A percentile compares a stretch with the other conserved stretches of the same genome.
phyloP scores from a whole-genome alignment of 2,329 filamentous ascomycete species.

The Lasiodiplodia gonubiensis region DNA sequence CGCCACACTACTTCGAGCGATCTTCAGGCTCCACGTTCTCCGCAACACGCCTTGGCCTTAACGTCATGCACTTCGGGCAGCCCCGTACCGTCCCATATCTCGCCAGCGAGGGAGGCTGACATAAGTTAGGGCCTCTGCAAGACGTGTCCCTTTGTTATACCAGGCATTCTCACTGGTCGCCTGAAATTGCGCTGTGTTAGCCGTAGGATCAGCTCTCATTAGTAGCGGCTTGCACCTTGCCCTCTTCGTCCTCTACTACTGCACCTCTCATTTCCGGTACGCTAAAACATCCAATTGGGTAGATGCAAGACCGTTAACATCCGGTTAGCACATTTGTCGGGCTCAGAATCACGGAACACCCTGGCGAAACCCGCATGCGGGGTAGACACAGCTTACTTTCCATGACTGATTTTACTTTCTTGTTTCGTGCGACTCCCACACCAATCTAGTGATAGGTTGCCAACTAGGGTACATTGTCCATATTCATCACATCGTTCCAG shows the following conservation, averaged over 20 bases:
- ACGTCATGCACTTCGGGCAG: not conserved
- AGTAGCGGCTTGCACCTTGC: not conserved
- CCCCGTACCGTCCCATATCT: not conserved
- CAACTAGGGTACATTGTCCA: conserved; percentile 4
- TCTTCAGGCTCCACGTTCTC: conserved; percentile 14
- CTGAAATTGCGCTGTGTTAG: not conserved
- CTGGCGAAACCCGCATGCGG: not conserved
- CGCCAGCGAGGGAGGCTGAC: not conserved
- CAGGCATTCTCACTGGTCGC: too few species aligned
- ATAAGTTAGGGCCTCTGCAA: too few species aligned
- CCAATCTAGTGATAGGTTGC: not conserved
- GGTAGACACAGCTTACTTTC: not conserved
- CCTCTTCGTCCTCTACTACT: not conserved
- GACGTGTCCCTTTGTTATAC: not conserved
- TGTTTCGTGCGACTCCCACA: not conserved
- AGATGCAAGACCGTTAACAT: not conserved
- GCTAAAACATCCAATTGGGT: not conserved
- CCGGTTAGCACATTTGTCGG: not conserved
- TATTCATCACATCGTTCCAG: not conserved
- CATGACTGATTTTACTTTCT: conserved; percentile 12
- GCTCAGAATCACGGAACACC: not conserved
- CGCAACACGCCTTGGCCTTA: conserved; percentile 7
- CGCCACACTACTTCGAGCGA: not conserved
- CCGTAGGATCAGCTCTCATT: not conserved
- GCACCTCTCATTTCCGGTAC: not conserved